A percentile compares a stretch with the other conserved stretches of the same genome.
Conservation (phyloP, 2,329 filamentous ascomycete species). For the Uncinocarpus reesii region DNA sequence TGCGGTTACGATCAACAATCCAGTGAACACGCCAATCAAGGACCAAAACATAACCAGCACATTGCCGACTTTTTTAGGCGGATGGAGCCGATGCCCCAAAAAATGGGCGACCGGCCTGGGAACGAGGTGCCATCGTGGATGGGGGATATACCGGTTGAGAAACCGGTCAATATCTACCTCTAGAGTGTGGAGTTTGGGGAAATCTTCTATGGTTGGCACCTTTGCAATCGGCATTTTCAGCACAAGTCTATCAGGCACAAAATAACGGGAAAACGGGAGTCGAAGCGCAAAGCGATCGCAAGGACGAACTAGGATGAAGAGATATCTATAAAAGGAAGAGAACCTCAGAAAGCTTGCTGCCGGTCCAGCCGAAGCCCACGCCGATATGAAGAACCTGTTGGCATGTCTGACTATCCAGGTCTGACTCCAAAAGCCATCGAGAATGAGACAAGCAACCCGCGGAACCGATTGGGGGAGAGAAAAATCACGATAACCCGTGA, state of each 20-base stretch:
- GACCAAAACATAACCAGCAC: slow-evolving; percentile 52
- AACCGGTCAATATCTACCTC: slow-evolving; percentile 69
- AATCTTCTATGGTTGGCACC: slow-evolving; percentile 10
- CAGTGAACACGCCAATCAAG: slow-evolving; percentile 53
- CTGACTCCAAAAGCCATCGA: background rate
- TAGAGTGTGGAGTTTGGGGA: slow-evolving; percentile 10
- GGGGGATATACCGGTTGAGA: slow-evolving; percentile 59
- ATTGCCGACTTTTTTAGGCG: slow-evolving; percentile 43
- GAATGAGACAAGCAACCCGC: background rate
- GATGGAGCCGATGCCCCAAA: slow-evolving; percentile 49
- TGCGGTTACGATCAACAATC: slow-evolving; percentile 50
- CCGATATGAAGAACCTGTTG: background rate
- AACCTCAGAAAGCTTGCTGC: background rate
- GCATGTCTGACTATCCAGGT: background rate
- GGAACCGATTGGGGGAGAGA: background rate
- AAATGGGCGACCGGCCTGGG: slow-evolving; percentile 59
- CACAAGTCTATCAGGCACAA: background rate
- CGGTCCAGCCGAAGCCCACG: background rate
- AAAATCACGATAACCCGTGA: background rate
- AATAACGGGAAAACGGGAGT: background rate
- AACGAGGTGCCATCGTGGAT: slow-evolving; percentile 52
- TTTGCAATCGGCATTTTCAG: slow-evolving; percentile 7
- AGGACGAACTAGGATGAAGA: background rate
- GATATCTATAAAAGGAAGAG: background rate
- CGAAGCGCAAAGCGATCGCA: background rate